phyloP scores from a whole-genome alignment of 2,329 filamentous ascomycete species.

The Aureobasidium zeae region DNA sequence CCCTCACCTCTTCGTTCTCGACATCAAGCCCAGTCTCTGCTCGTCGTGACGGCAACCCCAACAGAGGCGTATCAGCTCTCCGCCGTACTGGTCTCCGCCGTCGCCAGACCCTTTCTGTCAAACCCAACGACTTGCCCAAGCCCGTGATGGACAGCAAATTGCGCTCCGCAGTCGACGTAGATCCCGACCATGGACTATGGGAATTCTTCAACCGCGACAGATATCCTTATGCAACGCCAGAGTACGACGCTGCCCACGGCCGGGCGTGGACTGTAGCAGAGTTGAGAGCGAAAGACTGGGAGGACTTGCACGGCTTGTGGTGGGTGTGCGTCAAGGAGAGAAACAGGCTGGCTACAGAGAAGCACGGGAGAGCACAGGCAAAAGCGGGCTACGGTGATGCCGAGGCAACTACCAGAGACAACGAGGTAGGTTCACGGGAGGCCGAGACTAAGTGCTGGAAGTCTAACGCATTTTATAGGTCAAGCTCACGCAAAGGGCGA shows the following conservation, averaged over 20 bases:
- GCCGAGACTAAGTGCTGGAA: not conserved
- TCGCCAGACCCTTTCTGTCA: slow-evolving; percentile 64
- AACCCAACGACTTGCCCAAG: slow-evolving; percentile 60
- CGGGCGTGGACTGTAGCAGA: slow-evolving; percentile 79
- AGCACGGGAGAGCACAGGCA: slow-evolving; percentile 56
- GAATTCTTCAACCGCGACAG: slow-evolving; percentile 72
- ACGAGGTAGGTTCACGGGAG: slow-evolving; percentile 42
- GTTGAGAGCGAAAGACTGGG: slow-evolving; percentile 81
- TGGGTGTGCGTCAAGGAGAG: slow-evolving; percentile 88
- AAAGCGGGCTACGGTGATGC: slow-evolving; percentile 64
- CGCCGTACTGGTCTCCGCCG: slow-evolving; percentile 59
- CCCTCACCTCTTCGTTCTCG: slow-evolving; percentile 29
- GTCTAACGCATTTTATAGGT: slow-evolving; percentile 47
- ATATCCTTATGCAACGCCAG: slow-evolving; percentile 60
- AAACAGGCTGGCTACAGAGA: slow-evolving; percentile 77
- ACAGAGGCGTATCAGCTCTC: slow-evolving; percentile 73
- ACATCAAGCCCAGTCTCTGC: slow-evolving; percentile 21
- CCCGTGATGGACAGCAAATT: slow-evolving; percentile 54
- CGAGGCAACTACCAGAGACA: slow-evolving; percentile 56
- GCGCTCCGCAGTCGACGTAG: slow-evolving; percentile 47
- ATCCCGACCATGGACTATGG: slow-evolving; percentile 80
- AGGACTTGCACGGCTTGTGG: slow-evolving; percentile 86
- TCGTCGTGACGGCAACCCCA: slow-evolving; percentile 60
- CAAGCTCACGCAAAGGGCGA: slow-evolving; percentile 64
- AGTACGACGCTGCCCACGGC: slow-evolving; percentile 63